Evolutionary conservation across 2,329 filamentous ascomycete species (phyloP).

Genomic region (Phaeophleospora eucalypticola): DNA sequence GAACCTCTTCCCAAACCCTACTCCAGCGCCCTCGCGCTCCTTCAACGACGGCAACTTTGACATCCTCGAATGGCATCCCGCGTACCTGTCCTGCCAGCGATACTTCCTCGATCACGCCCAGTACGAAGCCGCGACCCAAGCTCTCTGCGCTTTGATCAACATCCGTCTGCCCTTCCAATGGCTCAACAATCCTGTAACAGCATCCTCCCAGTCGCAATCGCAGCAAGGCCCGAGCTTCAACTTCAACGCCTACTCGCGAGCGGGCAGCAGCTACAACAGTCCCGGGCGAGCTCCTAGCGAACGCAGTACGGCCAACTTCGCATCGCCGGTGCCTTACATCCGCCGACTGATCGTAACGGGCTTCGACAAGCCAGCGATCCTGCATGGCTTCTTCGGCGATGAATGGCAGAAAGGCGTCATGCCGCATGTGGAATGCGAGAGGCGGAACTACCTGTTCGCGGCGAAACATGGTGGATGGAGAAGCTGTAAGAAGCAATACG

Average conservation of each 20-base stretch:
- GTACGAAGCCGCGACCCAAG: conserved; percentile 75
- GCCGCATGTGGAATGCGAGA: conserved; percentile 79
- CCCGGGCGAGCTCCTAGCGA: conserved; percentile 24
- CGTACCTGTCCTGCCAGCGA: conserved; percentile 81
- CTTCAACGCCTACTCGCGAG: conserved; percentile 33
- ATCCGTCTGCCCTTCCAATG: conserved; percentile 86
- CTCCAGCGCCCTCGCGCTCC: conserved; percentile 12
- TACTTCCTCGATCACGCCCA: conserved; percentile 93
- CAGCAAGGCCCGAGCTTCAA: conserved; percentile 10
- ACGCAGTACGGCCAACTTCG: conserved; percentile 31
- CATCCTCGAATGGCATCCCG: conserved; percentile 89
- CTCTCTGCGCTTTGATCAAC: conserved; percentile 85
- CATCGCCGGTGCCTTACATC: conserved; percentile 83
- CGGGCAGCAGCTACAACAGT: conserved; percentile 36
- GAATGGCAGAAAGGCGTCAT: conserved; percentile 80
- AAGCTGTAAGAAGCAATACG: conserved; percentile 83
- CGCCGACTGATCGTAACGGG: conserved; percentile 86
- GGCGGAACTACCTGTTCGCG: conserved; percentile 90
- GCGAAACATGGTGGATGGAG: conserved; percentile 91
- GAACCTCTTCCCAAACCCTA: not conserved
- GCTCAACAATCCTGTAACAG: conserved; percentile 45
- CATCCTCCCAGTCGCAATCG: conserved; percentile 28
- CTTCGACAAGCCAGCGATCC: conserved; percentile 78
- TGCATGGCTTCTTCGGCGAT: conserved; percentile 96
- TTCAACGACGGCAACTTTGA: conserved; percentile 56